These are phyloP conservation scores for Pseudogymnoascus sp. DNA, from an alignment of 2,329 filamentous ascomycete genomes.

Conservation along the genomic window DNA sequence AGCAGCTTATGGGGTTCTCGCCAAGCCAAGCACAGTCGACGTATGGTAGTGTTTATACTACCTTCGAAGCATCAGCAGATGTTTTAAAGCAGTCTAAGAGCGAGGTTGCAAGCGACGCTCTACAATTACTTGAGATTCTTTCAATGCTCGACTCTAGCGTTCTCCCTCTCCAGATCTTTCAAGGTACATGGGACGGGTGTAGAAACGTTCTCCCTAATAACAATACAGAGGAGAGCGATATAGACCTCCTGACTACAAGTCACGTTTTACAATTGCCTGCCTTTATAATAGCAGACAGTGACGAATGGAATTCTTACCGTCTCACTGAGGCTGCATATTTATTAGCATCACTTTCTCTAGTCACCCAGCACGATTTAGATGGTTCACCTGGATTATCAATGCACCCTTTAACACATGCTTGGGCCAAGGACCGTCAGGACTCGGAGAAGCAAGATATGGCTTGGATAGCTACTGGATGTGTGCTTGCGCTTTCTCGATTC, in stretches of 20 bases:
- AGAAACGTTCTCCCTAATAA: constrained; percentile 7
- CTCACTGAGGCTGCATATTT: constrained; percentile 22
- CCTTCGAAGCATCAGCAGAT: constrained; percentile 13
- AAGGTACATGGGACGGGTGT: constrained; percentile 22
- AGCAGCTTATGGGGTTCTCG: not conserved
- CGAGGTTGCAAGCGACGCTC: constrained; percentile 19
- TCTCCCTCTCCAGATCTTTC: constrained; percentile 26
- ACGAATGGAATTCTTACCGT: constrained; percentile 26
- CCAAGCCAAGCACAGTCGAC: constrained; percentile 12
- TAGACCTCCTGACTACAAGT: constrained; percentile 13
- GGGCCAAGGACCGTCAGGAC: constrained; percentile 27
- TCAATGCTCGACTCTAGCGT: constrained; percentile 23
- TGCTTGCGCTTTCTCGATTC: constrained; percentile 16
- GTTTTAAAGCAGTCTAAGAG: not conserved
- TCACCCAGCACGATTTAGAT: constrained; percentile 15
- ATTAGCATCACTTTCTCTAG: constrained; percentile 26
- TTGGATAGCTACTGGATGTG: constrained; percentile 16
- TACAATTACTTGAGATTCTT: constrained; percentile 27
- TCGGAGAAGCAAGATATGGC: not conserved
- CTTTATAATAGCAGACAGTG: constrained; percentile 15
- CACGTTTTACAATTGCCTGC: constrained; percentile 18
- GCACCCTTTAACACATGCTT: constrained; percentile 31
- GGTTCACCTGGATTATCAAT: constrained; percentile 24
- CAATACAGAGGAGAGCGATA: not conserved
- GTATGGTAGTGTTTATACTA: constrained; percentile 15